Percentiles rank a stretch among this genome's conserved stretches.
phyloP scores from a whole-genome alignment of 495 filamentous ascomycete species.

The Aspergillus conjunctus region DNA sequence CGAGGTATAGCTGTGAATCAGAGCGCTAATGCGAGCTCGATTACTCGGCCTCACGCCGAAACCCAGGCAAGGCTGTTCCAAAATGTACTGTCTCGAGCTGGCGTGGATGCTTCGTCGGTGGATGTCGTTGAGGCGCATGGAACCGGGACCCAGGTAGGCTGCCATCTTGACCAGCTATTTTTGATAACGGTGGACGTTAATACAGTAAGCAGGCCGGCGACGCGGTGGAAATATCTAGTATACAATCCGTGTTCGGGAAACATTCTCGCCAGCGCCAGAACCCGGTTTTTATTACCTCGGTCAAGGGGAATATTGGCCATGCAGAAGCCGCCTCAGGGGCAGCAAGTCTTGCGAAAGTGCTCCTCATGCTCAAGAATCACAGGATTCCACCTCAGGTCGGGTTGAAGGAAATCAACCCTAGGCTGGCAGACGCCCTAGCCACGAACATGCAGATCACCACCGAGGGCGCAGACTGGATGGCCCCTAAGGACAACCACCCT shows the following conservation, averaged over 20 bases:
- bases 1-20: constrained; percentile 41
- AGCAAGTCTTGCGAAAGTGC: constrained; percentile 32
- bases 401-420: constrained; percentile 48
- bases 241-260: constrained; percentile 25
- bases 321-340: constrained; percentile 37
- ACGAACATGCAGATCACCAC: constrained; percentile 36
- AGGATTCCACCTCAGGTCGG: constrained; percentile 37
- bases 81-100: constrained; percentile 45
- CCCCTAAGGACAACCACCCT: constrained; percentile 8
- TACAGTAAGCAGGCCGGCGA: constrained; percentile 29
- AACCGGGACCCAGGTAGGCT: constrained; percentile 40
- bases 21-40: constrained; percentile 43
- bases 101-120: constrained; percentile 49
- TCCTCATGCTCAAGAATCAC: constrained; percentile 34
- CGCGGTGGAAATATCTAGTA: constrained; percentile 3
- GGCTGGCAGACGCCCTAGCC: constrained; percentile 27
- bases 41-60: constrained; percentile 52
- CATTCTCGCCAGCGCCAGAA: neutral
- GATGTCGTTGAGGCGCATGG: constrained; percentile 54
- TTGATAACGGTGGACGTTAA: neutral
- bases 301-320: constrained; percentile 45
- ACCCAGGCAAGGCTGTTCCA: constrained; percentile 49
- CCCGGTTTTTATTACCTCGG: constrained; percentile 28
- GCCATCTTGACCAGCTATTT: neutral
- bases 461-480: neutral